Conservation (phyloP, 139 green algal species). For the Gonium pectorale region DNA sequence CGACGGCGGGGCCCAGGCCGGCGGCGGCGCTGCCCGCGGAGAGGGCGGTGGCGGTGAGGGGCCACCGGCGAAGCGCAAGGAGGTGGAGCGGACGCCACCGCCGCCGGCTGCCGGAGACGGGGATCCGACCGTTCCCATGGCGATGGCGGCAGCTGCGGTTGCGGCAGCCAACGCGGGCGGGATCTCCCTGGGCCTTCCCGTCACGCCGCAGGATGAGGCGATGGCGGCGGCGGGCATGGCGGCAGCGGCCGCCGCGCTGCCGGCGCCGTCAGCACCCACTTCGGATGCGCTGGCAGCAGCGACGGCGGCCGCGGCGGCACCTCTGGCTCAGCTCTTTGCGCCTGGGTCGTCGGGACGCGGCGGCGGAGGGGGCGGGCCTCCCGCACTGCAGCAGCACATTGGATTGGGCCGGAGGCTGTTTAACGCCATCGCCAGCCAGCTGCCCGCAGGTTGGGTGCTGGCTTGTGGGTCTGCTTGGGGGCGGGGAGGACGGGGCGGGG, state of each 20-base stretch:
- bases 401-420: constrained; percentile 27
- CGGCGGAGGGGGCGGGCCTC: too few species aligned
- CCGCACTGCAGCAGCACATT: not conserved
- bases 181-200: not conserved
- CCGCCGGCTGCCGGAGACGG: not conserved
- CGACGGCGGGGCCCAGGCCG: not conserved
- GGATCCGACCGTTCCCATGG: not conserved
- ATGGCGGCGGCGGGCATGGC: not conserved
- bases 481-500: too few species aligned
- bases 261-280: not conserved
- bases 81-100: not conserved
- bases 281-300: not conserved
- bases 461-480: too few species aligned
- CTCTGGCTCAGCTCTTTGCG: too few species aligned
- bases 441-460: constrained; percentile 13
- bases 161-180: not conserved
- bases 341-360: too few species aligned
- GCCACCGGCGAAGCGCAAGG: not conserved
- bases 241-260: not conserved
- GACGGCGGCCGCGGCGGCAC: not conserved
- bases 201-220: not conserved
- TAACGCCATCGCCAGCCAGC: not conserved
- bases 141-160: not conserved
- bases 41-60: not conserved
- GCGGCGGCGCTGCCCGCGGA: not conserved